A percentile compares a stretch with the other conserved stretches of the same genome.
Evolutionary conservation across 139 green algal species (phyloP).

Genomic region (Chlorella sp.): DNA sequence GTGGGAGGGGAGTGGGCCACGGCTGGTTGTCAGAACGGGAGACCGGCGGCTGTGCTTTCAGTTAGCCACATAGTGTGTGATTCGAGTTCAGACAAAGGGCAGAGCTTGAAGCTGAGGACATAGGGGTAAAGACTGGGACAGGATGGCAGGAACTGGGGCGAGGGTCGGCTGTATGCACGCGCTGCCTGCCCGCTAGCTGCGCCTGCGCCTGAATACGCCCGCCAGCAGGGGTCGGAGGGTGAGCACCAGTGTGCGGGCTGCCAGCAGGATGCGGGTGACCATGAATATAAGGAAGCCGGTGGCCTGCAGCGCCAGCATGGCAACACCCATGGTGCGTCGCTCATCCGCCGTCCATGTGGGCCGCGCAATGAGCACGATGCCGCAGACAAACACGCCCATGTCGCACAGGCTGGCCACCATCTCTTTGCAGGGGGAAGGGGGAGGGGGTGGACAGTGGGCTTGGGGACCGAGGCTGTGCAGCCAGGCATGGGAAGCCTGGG

Average conservation of each 20-base stretch:
- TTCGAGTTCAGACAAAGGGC: too few species aligned
- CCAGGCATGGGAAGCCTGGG: too few species aligned
- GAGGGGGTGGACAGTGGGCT: not conserved
- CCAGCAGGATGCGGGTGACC: slow-evolving; percentile 31
- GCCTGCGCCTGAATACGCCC: not conserved
- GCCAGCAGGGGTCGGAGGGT: slow-evolving; percentile 1
- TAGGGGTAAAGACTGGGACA: too few species aligned
- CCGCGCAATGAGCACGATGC: slow-evolving; percentile 48
- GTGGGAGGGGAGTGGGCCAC: too few species aligned
- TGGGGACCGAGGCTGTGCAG: too few species aligned
- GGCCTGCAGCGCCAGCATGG: slow-evolving; percentile 56
- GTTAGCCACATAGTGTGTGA: too few species aligned
- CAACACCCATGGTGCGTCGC: slow-evolving; percentile 38
- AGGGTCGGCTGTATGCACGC: too few species aligned
- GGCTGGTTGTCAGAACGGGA: too few species aligned
- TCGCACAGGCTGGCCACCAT: slow-evolving; percentile 43
- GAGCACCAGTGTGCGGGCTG: slow-evolving; percentile 21
- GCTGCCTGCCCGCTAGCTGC: not conserved
- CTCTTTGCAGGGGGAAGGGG: not conserved
- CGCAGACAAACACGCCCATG: slow-evolving; percentile 52
- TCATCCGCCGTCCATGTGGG: slow-evolving; percentile 10
- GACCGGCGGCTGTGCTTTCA: too few species aligned
- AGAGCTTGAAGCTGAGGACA: too few species aligned
- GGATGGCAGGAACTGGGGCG: too few species aligned
- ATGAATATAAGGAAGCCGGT: slow-evolving; percentile 48